phyloP scores from a whole-genome alignment of 176 grass and related monocot genomes.

The Pontederia paniculata region DNA sequence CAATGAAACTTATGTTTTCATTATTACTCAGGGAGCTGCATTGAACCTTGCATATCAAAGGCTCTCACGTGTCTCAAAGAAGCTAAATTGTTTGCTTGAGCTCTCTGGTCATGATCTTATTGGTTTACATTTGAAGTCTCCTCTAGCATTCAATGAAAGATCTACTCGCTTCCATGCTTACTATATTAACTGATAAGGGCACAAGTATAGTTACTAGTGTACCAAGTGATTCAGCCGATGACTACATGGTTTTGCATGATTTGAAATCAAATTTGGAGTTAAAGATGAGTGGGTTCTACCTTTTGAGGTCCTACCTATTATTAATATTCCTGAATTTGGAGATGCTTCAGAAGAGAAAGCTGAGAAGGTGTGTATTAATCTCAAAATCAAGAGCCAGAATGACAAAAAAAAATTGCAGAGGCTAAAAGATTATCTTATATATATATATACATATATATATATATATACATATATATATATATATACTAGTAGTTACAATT shows the following conservation, averaged over 20 bases:
- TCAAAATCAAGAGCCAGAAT: constrained; percentile 67
- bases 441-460: too few species aligned
- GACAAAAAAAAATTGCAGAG: constrained; percentile 70
- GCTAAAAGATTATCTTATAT: constrained; percentile 61
- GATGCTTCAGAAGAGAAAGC: constrained; percentile 43
- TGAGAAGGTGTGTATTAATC: constrained; percentile 52
- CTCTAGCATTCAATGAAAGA: constrained; percentile 45
- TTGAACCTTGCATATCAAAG: constrained; percentile 69
- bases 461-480: too few species aligned
- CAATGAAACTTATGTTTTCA: constrained; percentile 64
- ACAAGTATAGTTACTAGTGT: constrained; percentile 59
- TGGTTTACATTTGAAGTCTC: constrained; percentile 45
- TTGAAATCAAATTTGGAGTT: constrained; percentile 46
- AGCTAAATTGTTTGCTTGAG: constrained; percentile 48
- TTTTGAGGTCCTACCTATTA: constrained; percentile 40
- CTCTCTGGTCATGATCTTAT: constrained; percentile 50
- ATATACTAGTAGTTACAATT: too few species aligned
- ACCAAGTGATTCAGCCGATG: constrained; percentile 61
- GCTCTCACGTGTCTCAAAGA: constrained; percentile 40
- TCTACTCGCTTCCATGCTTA: constrained; percentile 63
- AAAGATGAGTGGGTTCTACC: constrained; percentile 76
- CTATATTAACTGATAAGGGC: constrained; percentile 52
- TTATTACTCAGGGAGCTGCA: constrained; percentile 46
- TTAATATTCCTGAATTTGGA: constrained; percentile 74
- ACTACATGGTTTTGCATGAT: constrained; percentile 62